A percentile compares a stretch with the other conserved stretches of the same genome.
phyloP scores from a whole-genome alignment of 2,329 filamentous ascomycete species.

The Penicillium polonicum region DNA sequence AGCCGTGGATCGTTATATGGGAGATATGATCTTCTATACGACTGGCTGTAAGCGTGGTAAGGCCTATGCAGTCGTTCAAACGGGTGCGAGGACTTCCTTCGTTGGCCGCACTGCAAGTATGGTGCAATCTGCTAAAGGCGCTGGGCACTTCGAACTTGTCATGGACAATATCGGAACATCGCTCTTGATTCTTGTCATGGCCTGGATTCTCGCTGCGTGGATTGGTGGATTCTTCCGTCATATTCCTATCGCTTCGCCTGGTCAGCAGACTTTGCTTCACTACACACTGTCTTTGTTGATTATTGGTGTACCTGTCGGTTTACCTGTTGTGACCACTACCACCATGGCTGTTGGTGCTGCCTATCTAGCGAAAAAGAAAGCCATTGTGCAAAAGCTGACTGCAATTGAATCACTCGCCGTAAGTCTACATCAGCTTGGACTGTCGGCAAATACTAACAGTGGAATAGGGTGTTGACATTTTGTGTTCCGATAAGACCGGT shows the following conservation, averaged over 20 bases:
- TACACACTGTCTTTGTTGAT: conserved; percentile 71
- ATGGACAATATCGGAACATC: conserved; percentile 78
- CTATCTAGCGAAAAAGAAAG: conserved; percentile 73
- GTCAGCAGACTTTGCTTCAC: conserved; percentile 64
- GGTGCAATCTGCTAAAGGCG: conserved; percentile 71
- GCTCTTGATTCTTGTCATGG: conserved; percentile 71
- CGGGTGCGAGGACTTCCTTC: conserved; percentile 69
- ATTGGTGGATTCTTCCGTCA: conserved; percentile 76
- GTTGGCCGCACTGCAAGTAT: conserved; percentile 72
- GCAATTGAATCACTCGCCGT: conserved; percentile 73
- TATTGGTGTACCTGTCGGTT: conserved; percentile 77
- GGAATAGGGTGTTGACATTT: conserved; percentile 65
- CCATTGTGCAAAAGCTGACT: conserved; percentile 76
- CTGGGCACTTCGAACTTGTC: conserved; percentile 77
- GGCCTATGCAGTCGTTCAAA: conserved; percentile 67
- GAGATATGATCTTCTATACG: conserved; percentile 72
- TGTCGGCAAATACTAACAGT: conserved; percentile 10
- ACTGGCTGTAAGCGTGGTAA: conserved; percentile 80
- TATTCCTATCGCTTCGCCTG: conserved; percentile 56
- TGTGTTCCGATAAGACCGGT: conserved; percentile 80
- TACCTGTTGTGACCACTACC: conserved; percentile 75
- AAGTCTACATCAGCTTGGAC: conserved; percentile 19
- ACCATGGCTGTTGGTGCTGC: conserved; percentile 75
- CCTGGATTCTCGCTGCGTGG: conserved; percentile 72
- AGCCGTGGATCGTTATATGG: conserved; percentile 67